phyloP scores from a whole-genome alignment of 2,329 filamentous ascomycete species.

The Trichoderma sp. region DNA sequence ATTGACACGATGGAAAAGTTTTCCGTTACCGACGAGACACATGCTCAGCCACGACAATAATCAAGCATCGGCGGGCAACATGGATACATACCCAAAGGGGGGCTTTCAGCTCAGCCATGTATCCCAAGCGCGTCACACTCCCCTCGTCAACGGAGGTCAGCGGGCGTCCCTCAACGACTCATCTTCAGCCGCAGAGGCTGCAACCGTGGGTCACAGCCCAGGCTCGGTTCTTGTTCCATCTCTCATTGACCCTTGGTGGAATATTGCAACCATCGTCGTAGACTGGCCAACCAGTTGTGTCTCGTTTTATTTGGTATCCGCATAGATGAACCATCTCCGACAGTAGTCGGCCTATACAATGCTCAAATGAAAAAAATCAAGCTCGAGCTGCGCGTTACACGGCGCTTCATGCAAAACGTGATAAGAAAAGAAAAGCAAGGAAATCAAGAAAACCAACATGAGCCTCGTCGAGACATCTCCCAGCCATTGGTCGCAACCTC shows the following conservation, averaged over 20 bases:
- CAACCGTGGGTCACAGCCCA: not conserved
- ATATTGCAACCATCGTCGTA: not conserved
- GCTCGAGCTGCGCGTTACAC: not conserved
- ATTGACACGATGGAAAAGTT: too few relatives aligned
- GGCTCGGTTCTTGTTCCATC: not conserved
- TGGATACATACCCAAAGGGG: not conserved
- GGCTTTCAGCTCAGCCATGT: not conserved
- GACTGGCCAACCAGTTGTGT: slow-evolving; percentile 6
- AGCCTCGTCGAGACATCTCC: not conserved
- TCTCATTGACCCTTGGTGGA: not conserved
- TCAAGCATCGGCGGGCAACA: not conserved
- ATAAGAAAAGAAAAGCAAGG: not conserved
- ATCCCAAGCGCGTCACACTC: not conserved
- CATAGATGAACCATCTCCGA: slow-evolving; percentile 1
- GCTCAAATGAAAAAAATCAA: not conserved
- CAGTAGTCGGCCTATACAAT: slow-evolving; percentile 3
- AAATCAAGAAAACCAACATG: not conserved
- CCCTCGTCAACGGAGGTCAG: not conserved
- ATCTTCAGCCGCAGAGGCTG: not conserved
- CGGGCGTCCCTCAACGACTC: not conserved
- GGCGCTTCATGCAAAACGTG: not conserved
- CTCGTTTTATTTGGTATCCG: slow-evolving; percentile 4
- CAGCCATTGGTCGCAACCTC: not conserved
- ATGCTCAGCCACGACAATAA: too few relatives aligned
- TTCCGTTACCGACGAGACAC: too few relatives aligned